A percentile compares a stretch with the other conserved stretches of the same genome.
phyloP scores from a whole-genome alignment of 169 alveolate species.

The Plasmodium gonderi region DNA sequence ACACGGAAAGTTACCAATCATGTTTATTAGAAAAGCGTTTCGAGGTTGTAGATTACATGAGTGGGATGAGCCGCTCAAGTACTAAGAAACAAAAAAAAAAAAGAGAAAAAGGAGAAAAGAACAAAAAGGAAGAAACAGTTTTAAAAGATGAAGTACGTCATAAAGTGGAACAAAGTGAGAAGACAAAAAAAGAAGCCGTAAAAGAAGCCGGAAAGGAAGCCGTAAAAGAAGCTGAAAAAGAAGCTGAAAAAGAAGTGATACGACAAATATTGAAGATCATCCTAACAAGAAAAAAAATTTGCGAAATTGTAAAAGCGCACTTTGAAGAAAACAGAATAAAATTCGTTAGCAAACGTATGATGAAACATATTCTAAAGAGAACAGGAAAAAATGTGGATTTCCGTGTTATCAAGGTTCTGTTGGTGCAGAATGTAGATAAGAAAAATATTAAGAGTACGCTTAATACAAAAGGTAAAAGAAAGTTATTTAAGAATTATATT shows the following conservation, averaged over 20 bases:
- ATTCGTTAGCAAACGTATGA: conserved; percentile 8
- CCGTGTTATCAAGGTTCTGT: not conserved
- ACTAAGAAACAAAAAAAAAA: not conserved
- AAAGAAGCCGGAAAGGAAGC: not conserved
- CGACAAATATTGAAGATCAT: conserved; percentile 8
- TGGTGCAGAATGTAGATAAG: conserved; percentile 21
- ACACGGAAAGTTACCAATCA: not conserved
- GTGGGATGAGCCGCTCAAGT: not conserved
- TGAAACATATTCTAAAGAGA: conserved; percentile 5
- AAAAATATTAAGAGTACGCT: conserved; percentile 10
- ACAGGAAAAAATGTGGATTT: conserved; percentile 16
- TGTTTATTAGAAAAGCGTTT: not conserved
- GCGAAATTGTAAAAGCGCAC: not conserved
- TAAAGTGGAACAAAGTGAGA: not conserved
- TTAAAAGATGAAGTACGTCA: not conserved
- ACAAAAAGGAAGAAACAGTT: too few relatives aligned
- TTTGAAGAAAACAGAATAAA: not conserved
- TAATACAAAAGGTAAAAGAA: conserved; percentile 14
- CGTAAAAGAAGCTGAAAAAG: not conserved
- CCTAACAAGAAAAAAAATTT: conserved; percentile 26
- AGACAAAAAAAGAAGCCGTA: not conserved
- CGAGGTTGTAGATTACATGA: not conserved
- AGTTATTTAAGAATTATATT: conserved; percentile 12
- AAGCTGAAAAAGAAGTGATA: not conserved
- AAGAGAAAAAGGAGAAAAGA: not conserved